Evolutionary conservation across 1,284 basidiomycete species (phyloP), one percentile per base, ranked within the genome.

Genomic region (Apiotrichum gamsii): DNA sequence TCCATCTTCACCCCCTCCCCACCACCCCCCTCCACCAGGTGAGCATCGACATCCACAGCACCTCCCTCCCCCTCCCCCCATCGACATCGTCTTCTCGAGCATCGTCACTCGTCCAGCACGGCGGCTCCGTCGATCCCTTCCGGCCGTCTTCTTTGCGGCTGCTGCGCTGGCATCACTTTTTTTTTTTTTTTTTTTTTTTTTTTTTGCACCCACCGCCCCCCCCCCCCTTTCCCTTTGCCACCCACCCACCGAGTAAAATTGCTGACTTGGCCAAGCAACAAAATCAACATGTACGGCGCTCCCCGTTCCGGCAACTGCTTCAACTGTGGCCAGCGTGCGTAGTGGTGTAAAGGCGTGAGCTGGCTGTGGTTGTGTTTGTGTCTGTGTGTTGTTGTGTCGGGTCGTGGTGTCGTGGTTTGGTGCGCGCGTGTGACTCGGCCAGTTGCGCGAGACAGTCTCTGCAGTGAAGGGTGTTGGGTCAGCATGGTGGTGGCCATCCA

Each of bases 281-380:
- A 43, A 36, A 54, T 38, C 52, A 57, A 54, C 48, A 57, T 67
- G 64, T 67, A 61, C 64, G 64, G 65, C 49, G 51, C 55, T 47
- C 52, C 53, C 48, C 60, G 62, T 56, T 58, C 60, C 45, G 61
- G 61, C 50, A 67, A 65, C 57, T 71, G 69, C 58, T 71, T 71
- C 65, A 71, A 71, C 64, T 71, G 69, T 60, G 69, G 69, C 55
- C 58, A 59, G 51, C 63, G 69, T 69, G 61, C 52, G 67, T 67
- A 43, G 50, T 43, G 45, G 49, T 47, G 40, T 48, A 28, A 28
- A 33, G 49, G 41, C 45, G 33, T 52, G 30, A 39, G 49, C 47
- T 47, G 39, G 19, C 35, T 19, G 39, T 38, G 39, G 45, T 37
- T 49, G 47, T 49, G 39, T 51, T 45, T 36, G 43, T 50, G 42